Evolutionary conservation across 2,329 filamentous ascomycete species (phyloP).

Genomic region (Phialocephala subalpina): DNA sequence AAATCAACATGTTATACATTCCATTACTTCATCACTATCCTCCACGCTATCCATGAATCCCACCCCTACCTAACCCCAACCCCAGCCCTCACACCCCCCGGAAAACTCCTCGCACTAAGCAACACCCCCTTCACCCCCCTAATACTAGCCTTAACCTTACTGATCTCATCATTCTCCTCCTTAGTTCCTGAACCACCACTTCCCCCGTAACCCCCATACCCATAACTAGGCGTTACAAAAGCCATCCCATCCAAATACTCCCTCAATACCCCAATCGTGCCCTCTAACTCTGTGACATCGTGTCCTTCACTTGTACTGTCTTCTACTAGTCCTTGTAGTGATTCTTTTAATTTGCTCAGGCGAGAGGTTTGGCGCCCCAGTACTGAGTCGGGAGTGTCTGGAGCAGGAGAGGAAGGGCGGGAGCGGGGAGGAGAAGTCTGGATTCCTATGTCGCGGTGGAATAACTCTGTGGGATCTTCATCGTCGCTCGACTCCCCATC

Average conservation of each 20-base stretch:
- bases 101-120: conserved; percentile 78
- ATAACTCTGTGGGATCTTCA: conserved; percentile 78
- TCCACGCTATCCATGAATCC: neutral
- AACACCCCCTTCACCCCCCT: conserved; percentile 81
- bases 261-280: conserved; percentile 58
- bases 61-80: neutral
- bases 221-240: conserved; percentile 49
- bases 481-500: conserved; percentile 55
- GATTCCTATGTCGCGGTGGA: conserved; percentile 81
- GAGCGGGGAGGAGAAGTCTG: conserved; percentile 70
- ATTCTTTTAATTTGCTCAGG: conserved; percentile 56
- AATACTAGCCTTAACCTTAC: conserved; percentile 77
- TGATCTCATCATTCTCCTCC: conserved; percentile 75
- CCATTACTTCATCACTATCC: neutral
- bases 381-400: conserved; percentile 13
- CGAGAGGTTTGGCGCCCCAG: conserved; percentile 47
- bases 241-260: conserved; percentile 71
- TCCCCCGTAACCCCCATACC: conserved; percentile 39
- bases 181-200: conserved; percentile 32
- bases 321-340: conserved; percentile 60
- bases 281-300: conserved; percentile 34
- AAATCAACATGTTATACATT: neutral
- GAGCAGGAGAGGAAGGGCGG: conserved; percentile 40
- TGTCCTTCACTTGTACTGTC: conserved; percentile 38
- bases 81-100: conserved; percentile 44